Evolutionary conservation across 352 stramenopile species (phyloP), one percentile per base, ranked within the genome.

Genomic region (Pelagophyceae sp.): DNA sequence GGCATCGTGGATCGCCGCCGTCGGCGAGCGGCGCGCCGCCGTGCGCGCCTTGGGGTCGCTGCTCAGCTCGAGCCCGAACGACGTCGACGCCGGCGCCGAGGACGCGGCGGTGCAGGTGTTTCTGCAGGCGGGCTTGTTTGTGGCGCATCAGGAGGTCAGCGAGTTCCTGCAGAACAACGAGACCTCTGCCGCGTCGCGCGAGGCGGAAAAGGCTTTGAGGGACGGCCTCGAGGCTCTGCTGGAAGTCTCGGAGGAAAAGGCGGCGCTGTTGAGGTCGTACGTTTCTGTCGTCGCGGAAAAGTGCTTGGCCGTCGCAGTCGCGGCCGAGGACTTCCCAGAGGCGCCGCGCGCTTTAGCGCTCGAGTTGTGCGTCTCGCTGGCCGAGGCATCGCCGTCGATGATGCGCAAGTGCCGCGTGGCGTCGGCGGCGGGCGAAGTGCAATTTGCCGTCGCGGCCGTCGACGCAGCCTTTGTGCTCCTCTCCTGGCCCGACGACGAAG

Each of bases 191-290:
- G 67, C 25, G 11, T 17, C 2, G 2, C 35, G 35, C 61, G 6
- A 37, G 61, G 2, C 29, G 6, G 61, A 27, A 11, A n/a, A 71
- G 29, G 6, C 19, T 1, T n/a, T 74, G 1, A 33, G 33, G 15
- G 38, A 74, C 35, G 67, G 67, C 67, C 67, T 74, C 67, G 67
- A 74, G 67, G 2, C 2, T 0, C 11, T 50, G 15, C 3, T 74
- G 23, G 67, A 74, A 2, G 17, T 74, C 67, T 17, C 38, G 2
- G 38, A 51, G 33, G 67, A 6, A 20, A 20, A 6, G 20, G 35
- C 67, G 15, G 0, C 15, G 25, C 15, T 31, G 23, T 58, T 74
- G 6, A 33, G 67, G 6, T 1, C 31, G 2, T 6, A 3, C 35
- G 67, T 31, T 5, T 0, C 67, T 2, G 17, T 23, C 3, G 27